These are phyloP conservation scores for Diophrys sp. DNA, from an alignment of 73 alveolate genomes.

Conservation along the genomic window DNA sequence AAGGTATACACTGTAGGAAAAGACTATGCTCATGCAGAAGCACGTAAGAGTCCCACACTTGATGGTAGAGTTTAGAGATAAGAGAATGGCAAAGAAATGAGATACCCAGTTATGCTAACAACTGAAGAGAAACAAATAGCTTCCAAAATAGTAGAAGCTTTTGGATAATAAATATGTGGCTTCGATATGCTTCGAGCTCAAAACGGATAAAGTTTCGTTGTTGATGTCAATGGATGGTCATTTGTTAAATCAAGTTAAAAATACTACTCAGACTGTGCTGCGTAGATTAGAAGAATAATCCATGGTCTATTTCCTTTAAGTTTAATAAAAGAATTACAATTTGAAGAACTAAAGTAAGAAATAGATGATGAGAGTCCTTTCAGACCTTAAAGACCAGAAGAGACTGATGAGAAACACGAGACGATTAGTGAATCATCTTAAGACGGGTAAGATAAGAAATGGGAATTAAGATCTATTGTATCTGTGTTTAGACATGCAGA, in stretches of 20 bases:
- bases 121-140: constrained; percentile 94
- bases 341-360: background rate
- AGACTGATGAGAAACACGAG: background rate
- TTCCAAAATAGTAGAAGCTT: constrained; percentile 79
- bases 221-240: constrained; percentile 98
- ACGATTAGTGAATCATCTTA: background rate
- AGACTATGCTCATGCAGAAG: constrained; percentile 97
- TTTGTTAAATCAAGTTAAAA: constrained; percentile 71
- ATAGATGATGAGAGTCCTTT: background rate
- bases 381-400: background rate
- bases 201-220: constrained; percentile 91
- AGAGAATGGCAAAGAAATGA: constrained; percentile 94
- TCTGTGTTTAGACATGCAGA: constrained; percentile 97
- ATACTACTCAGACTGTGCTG: constrained; percentile 45
- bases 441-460: constrained; percentile 51
- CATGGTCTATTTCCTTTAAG: constrained; percentile 9
- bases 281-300: constrained; percentile 38
- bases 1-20: constrained; percentile 97
- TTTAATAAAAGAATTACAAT: constrained; percentile 1
- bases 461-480: constrained; percentile 94
- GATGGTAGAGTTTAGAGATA: constrained; percentile 92
- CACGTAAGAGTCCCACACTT: constrained; percentile 94
- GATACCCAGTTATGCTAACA: constrained; percentile 95
- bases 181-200: constrained; percentile 90
- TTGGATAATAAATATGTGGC: constrained; percentile 95